phyloP scores from a whole-genome alignment of 2,329 filamentous ascomycete species.

The Fonsecaea monophora region DNA sequence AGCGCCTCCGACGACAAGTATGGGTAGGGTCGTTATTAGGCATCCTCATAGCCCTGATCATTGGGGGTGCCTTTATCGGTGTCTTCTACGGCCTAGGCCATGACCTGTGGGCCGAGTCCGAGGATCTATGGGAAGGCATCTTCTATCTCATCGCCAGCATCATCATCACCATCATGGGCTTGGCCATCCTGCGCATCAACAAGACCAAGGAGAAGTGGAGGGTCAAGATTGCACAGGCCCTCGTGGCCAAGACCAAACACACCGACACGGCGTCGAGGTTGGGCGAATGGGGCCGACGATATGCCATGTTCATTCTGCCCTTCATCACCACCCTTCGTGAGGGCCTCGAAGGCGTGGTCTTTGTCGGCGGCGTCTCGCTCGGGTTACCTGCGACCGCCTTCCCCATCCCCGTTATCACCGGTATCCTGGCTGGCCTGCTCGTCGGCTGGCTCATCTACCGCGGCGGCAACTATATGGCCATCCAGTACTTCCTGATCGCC shows the following conservation, averaged over 20 bases:
- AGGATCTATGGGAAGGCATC: slow-evolving; percentile 80
- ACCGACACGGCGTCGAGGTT: slow-evolving; percentile 44
- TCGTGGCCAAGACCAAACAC: slow-evolving; percentile 62
- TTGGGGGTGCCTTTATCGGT: slow-evolving; percentile 72
- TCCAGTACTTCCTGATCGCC: slow-evolving; percentile 78
- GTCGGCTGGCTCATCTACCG: slow-evolving; percentile 80
- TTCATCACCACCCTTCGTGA: slow-evolving; percentile 86
- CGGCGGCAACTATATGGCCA: slow-evolving; percentile 67
- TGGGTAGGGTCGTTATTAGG: slow-evolving; percentile 73
- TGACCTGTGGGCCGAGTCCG: slow-evolving; percentile 70
- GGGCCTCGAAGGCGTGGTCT: slow-evolving; percentile 84
- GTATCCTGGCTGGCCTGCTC: slow-evolving; percentile 69
- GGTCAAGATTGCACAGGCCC: slow-evolving; percentile 74
- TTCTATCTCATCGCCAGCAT: slow-evolving; percentile 76
- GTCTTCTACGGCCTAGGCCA: slow-evolving; percentile 74
- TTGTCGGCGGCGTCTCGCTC: slow-evolving; percentile 83
- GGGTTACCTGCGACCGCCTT: slow-evolving; percentile 76
- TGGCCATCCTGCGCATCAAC: slow-evolving; percentile 77
- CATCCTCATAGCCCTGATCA: slow-evolving; percentile 67
- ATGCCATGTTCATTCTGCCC: slow-evolving; percentile 83
- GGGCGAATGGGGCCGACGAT: slow-evolving; percentile 71
- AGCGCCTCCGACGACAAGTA: slow-evolving; percentile 71
- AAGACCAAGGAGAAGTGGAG: slow-evolving; percentile 88
- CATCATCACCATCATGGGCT: slow-evolving; percentile 83
- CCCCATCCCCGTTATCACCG: slow-evolving; percentile 78